A percentile compares a stretch with the other conserved stretches of the same genome.
Evolutionary conservation across 2,329 filamentous ascomycete genomes (phyloP).

Genomic region (Alternaria gaisen): DNA sequence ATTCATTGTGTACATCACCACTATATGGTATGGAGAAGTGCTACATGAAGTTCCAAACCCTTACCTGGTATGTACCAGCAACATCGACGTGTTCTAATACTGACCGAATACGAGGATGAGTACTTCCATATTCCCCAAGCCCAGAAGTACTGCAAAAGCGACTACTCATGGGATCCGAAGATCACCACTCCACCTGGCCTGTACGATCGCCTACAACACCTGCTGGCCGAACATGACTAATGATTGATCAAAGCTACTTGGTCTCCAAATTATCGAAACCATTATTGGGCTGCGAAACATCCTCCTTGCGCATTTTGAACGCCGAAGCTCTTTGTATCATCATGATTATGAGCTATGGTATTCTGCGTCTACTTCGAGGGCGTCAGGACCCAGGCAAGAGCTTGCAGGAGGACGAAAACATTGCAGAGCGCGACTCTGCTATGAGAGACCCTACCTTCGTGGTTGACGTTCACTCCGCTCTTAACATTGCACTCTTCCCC

Average conservation of each 20-base stretch:
- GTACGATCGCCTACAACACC: slow-evolving; percentile 42
- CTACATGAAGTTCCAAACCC: slow-evolving; percentile 62
- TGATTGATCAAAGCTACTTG: slow-evolving; percentile 49
- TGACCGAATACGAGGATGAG: slow-evolving; percentile 69
- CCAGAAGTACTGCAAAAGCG: slow-evolving; percentile 81
- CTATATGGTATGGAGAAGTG: slow-evolving; percentile 50
- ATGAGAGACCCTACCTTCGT: slow-evolving; percentile 41
- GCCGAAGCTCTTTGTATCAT: slow-evolving; percentile 49
- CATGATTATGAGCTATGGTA: slow-evolving; percentile 39
- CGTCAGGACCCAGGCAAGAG: slow-evolving; percentile 6
- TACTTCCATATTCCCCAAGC: slow-evolving; percentile 91
- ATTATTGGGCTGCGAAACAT: slow-evolving; percentile 53
- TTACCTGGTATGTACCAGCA: slow-evolving; percentile 61
- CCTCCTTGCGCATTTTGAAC: slow-evolving; percentile 52
- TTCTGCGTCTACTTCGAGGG: slow-evolving; percentile 28
- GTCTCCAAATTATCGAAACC: slow-evolving; percentile 51
- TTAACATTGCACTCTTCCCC: slow-evolving; percentile 87
- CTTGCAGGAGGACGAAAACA: background rate
- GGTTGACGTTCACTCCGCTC: slow-evolving; percentile 66
- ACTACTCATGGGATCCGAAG: slow-evolving; percentile 87
- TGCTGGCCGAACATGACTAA: slow-evolving; percentile 36
- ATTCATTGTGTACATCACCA: slow-evolving; percentile 30
- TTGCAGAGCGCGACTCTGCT: background rate
- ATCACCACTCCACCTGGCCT: slow-evolving; percentile 95
- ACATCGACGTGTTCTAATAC: background rate